Evolutionary conservation across 768 basidiomycete genomes (phyloP), one percentile per base, ranked within the genome.

Genomic region (Termitomyces sp.): DNA sequence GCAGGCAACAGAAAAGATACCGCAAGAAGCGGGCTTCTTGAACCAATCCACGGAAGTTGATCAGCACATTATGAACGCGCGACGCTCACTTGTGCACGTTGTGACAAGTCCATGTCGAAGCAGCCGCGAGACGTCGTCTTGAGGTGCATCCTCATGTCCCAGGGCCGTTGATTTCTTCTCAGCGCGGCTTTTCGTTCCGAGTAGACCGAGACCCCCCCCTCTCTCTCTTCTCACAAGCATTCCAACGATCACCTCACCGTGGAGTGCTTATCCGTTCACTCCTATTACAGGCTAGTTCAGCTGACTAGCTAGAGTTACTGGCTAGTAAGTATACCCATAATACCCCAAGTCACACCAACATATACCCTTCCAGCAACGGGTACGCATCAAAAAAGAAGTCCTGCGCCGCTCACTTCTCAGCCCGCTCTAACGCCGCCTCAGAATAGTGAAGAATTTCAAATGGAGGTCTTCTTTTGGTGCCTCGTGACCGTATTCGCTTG

Each of bases 31-130:
- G 38, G 41, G 47, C 58, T 59, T 59, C 58, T 42, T 14, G 16
- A 53, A 42, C 16, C 43, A 29, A 54, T 54, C 58, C 58, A 38
- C 53, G 6, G 58, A 59, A 59, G 53, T 8, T 50, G 53, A 50
- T 59, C 53, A 48, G 34, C 40, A 46, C 53, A 34, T 49, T 7
- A 56, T 56, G 1, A 35, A 34, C 47, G 41, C 37, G 53, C 47
- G 49, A 51, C 11, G 47, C 40, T 40, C 21, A 43, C 19, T 9
- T 35, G 38, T 34, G 16, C 40, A 32, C 31, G 34, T 31, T 53
- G n/a, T n/a, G n/a, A n/a, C 27, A 42, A 45, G 9, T 37, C 16
- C 35, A 45, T 23, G 4, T 45, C 4, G 5, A 5, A 50, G 12
- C 51, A 40, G 31, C 38, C 52, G 41, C 41, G 40, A 53, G 41